Conservation (phyloP, 108 stramenopile species). For the Skeletonema costatum region DNA sequence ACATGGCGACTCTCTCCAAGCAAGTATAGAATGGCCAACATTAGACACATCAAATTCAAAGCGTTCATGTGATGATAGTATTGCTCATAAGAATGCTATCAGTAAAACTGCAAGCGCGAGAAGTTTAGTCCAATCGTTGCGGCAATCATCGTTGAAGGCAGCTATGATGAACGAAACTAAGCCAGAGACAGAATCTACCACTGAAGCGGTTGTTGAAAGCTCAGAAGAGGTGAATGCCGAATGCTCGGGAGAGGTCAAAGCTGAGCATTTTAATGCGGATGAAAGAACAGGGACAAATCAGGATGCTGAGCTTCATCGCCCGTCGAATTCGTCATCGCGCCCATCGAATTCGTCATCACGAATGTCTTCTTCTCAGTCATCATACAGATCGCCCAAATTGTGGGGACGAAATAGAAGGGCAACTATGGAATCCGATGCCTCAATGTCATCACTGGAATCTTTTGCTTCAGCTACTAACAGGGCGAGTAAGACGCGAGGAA, state of each 20-base stretch:
- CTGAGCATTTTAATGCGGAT: not conserved
- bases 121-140: not conserved
- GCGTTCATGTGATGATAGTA: not conserved
- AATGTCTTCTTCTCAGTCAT: not conserved
- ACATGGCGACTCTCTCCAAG: not conserved
- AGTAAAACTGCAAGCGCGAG: not conserved
- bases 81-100: not conserved
- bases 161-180: not conserved
- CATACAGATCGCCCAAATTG: not conserved
- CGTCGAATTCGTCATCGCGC: not conserved
- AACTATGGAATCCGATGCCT: not conserved
- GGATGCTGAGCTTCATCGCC: not conserved
- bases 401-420: not conserved
- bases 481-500: not conserved
- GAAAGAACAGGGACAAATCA: not conserved
- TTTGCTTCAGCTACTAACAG: constrained; percentile 32
- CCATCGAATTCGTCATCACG: not conserved
- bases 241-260: not conserved
- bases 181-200: not conserved
- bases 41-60: not conserved
- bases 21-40: not conserved
- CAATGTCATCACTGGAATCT: constrained; percentile 17
- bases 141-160: not conserved
- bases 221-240: not conserved
- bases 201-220: not conserved